Evolutionary conservation across 2,329 filamentous ascomycete genomes (phyloP).

Genomic region (Rhytidhysteron rufulum): DNA sequence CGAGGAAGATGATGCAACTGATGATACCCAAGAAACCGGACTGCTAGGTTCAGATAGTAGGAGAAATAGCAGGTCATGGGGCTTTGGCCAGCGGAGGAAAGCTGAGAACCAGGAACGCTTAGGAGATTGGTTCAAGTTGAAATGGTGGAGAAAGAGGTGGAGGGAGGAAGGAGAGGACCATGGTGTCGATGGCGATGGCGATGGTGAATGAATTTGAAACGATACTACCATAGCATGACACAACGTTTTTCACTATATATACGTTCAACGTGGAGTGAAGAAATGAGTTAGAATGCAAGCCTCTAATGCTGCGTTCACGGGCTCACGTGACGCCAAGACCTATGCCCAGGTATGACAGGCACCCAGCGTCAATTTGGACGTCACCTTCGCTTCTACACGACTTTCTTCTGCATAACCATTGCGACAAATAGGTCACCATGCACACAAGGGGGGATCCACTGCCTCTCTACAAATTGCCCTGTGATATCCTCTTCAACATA

Average conservation of each 20-base stretch:
- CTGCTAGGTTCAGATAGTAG: slow-evolving; percentile 8
- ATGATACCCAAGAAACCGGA: slow-evolving; percentile 12
- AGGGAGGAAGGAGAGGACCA: slow-evolving; percentile 13
- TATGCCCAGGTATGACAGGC: no score
- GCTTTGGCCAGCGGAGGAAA: slow-evolving; percentile 15
- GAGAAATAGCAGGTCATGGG: slow-evolving; percentile 24
- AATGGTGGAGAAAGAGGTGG: slow-evolving; percentile 36
- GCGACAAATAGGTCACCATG: no score
- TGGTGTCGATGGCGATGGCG: background rate
- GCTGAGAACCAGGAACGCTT: slow-evolving; percentile 20
- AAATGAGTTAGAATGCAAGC: no score
- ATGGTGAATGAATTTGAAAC: background rate
- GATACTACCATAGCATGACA: no score
- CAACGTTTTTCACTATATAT: no score
- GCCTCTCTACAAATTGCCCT: background rate
- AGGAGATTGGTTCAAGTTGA: slow-evolving; percentile 35
- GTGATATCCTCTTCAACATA: background rate
- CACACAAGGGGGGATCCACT: no score
- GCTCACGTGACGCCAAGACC: no score
- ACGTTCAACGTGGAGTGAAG: no score
- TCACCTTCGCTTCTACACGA: no score
- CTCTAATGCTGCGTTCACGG: no score
- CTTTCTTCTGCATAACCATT: no score
- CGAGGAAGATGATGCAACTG: slow-evolving; percentile 23
- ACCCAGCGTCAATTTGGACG: no score